Evolutionary conservation across 306 rosid species (phyloP).

Genomic region (Quercus mongolica): DNA sequence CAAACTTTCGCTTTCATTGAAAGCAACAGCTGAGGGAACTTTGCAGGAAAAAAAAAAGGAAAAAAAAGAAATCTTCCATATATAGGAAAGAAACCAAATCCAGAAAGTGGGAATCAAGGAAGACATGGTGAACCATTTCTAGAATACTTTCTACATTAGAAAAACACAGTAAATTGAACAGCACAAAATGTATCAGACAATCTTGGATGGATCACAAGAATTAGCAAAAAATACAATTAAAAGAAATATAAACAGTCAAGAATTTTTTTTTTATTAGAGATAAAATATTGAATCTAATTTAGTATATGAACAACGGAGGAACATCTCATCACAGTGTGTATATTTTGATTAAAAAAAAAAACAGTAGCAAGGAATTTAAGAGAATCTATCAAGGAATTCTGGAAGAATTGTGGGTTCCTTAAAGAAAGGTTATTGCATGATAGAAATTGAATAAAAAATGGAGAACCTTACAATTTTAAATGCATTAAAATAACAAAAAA

Average conservation of each 20-base stretch:
- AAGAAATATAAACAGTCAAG: neutral
- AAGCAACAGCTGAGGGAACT: slow-evolving; percentile 74
- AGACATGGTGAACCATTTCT: slow-evolving; percentile 41
- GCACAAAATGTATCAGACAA: slow-evolving; percentile 35
- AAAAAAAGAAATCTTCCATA: slow-evolving; percentile 69
- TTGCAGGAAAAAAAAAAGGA: slow-evolving; percentile 62
- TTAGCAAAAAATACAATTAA: neutral
- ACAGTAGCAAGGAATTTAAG: neutral
- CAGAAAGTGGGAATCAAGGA: slow-evolving; percentile 46
- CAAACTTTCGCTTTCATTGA: slow-evolving; percentile 84
- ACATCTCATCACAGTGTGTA: neutral
- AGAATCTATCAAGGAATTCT: neutral
- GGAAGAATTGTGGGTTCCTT: neutral
- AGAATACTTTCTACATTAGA: slow-evolving; percentile 22
- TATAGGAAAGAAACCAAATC: slow-evolving; percentile 65
- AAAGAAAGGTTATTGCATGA: neutral
- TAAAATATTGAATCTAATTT: neutral
- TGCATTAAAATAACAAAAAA: neutral
- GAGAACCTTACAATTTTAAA: neutral
- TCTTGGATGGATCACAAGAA: slow-evolving; percentile 16
- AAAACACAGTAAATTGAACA: slow-evolving; percentile 10
- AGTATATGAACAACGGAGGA: neutral
- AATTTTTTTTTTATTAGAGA: neutral
- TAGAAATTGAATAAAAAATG: neutral
- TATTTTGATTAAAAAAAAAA: neutral